Percentiles rank a stretch among this genome's conserved stretches.
Conservation (phyloP, 768 basidiomycete genomes). For the Multifurca ochricompacta region DNA sequence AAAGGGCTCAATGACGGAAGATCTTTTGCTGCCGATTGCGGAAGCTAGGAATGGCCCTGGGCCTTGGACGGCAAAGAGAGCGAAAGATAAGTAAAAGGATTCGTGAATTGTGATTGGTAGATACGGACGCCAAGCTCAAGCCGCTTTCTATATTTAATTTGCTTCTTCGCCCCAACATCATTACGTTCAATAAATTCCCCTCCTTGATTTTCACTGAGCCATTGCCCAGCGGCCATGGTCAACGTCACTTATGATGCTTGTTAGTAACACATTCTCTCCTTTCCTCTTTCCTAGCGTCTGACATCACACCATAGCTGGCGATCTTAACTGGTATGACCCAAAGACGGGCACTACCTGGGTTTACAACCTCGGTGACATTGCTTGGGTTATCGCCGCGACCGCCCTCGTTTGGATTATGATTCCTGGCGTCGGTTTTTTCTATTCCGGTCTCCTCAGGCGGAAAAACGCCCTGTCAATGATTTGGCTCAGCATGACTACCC, state of each 20-base stretch:
- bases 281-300: not conserved
- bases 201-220: not conserved
- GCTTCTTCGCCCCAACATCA: not conserved
- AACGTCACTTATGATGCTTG: conserved; percentile 26
- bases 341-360: conserved; percentile 23
- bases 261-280: not conserved
- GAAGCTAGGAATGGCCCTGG: not conserved
- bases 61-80: too few relatives aligned
- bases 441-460: conserved; percentile 82
- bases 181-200: not conserved
- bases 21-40: not conserved
- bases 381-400: conserved; percentile 63
- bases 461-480: conserved; percentile 95
- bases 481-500: conserved; percentile 64
- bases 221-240: conserved; percentile 21
- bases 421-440: conserved; percentile 73
- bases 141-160: conserved; percentile 3
- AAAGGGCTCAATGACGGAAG: not conserved
- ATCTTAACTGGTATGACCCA: conserved; percentile 30
- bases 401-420: conserved; percentile 73
- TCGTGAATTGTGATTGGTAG: conserved; percentile 10
- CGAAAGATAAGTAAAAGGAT: not conserved
- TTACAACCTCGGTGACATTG: conserved; percentile 59
- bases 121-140: not conserved
- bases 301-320: conserved; percentile 29